Evolutionary conservation across 768 basidiomycete genomes (phyloP), one percentile per base, ranked within the genome.

Genomic region (Holtermannia corniformis): DNA sequence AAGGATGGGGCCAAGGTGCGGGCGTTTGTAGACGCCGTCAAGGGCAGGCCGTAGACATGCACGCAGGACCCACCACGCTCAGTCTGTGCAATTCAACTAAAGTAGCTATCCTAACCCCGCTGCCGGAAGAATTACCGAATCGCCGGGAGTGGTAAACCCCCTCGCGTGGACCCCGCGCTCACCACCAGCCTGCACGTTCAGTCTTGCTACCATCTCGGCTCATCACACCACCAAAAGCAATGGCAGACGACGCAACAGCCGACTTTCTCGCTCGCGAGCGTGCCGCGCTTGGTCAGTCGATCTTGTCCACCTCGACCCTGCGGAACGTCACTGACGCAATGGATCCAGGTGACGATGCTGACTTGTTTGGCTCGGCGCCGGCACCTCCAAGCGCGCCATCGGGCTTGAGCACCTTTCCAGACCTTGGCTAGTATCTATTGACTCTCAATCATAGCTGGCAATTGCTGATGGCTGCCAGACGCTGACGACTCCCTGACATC

Each of bases 1-100:
- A 78, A 78, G 67, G 75, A 77, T 56, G 42, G 55, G 20, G 64
- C 59, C 1, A 73, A 73, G 63, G 70, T 77, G 7, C 50, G 57
- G 51, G 68, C 57, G 50, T 77, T 76, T 54, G 55, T 77, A 11
- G 52, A 48, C 42, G 65, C 63, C 44, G 75, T 71, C 11, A 74
- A 73, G 58, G 62, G 32, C 32, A 37, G 7, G 32, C 10, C 32
- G 16, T 37, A 37, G 32, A 37, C 16, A n/a, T n/a, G n/a, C n/a
- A n/a, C n/a, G n/a, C n/a, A n/a, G n/a, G n/a, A n/a, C n/a, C n/a
- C n/a, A n/a, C n/a, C n/a, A n/a, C n/a, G n/a, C n/a, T n/a, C n/a
- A n/a, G n/a, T n/a, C n/a, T n/a, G n/a, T n/a, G n/a, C n/a, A n/a
- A n/a, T n/a, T n/a, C n/a, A n/a, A n/a, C n/a, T n/a, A n/a, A n/a